These are phyloP conservation scores for Hypericum perforatum DNA, from an alignment of 345 rosid species.

Conservation along the genomic window DNA sequence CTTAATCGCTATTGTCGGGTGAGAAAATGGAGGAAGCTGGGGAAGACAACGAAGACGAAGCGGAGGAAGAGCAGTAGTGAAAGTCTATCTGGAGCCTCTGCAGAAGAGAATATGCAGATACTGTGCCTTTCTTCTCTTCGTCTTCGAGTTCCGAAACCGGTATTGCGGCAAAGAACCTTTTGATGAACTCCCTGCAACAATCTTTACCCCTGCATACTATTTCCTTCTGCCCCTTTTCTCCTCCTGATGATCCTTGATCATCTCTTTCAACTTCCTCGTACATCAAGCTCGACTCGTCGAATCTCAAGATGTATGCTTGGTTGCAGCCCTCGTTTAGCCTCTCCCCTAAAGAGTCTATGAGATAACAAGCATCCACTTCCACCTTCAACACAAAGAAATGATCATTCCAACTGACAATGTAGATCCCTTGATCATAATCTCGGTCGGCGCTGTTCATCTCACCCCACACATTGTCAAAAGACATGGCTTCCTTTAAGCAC, in stretches of 20 bases:
- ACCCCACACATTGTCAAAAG: conserved; percentile 51
- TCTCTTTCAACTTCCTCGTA: conserved; percentile 13
- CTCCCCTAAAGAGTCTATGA: conserved; percentile 54
- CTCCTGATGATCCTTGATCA: neutral
- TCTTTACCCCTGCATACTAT: conserved; percentile 40
- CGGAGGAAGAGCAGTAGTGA: conserved; percentile 19
- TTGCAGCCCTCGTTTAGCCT: conserved; percentile 53
- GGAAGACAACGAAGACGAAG: conserved; percentile 1
- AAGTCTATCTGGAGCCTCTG: conserved; percentile 61
- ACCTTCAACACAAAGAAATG: conserved; percentile 58
- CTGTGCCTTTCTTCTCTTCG: conserved; percentile 34
- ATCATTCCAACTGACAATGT: conserved; percentile 59
- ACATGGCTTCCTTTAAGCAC: conserved; percentile 25
- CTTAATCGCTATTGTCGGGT: neutral
- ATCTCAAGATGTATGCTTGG: conserved; percentile 46
- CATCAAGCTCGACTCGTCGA: conserved; percentile 39
- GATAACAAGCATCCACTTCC: conserved; percentile 26
- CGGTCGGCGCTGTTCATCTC: conserved; percentile 13
- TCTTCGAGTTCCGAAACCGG: conserved; percentile 41
- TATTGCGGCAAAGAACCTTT: conserved; percentile 55
- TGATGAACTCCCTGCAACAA: conserved; percentile 54
- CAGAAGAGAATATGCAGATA: conserved; percentile 25
- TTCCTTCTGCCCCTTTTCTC: neutral
- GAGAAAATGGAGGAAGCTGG: conserved; percentile 3
- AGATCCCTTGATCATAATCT: conserved; percentile 23